Evolutionary conservation across 106 monocot species (phyloP).

Genomic region (Phalaenopsis aphrodite): DNA sequence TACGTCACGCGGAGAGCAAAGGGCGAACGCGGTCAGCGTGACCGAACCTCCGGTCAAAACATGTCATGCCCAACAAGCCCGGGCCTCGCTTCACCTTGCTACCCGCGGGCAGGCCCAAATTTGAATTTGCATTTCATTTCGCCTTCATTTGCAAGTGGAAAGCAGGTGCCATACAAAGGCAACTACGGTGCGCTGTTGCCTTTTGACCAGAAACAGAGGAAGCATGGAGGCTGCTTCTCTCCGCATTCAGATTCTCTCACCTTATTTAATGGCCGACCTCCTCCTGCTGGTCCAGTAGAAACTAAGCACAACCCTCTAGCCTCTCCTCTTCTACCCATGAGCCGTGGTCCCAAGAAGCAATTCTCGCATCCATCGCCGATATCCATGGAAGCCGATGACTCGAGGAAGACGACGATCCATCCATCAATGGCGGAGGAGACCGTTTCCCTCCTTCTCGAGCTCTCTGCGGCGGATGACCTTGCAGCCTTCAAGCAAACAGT

Average conservation of each 20-base stretch:
- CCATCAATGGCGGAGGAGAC: neutral
- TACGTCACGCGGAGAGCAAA: neutral
- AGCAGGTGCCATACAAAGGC: neutral
- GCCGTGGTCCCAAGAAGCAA: constrained; percentile 25
- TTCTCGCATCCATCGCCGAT: neutral
- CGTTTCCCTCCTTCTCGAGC: constrained; percentile 44
- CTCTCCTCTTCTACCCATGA: constrained; percentile 11
- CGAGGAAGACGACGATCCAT: neutral
- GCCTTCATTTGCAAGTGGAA: neutral
- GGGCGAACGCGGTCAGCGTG: constrained; percentile 5
- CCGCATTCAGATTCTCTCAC: constrained; percentile 1
- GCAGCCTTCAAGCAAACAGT: constrained; percentile 29
- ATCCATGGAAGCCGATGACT: neutral
- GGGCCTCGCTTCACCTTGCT: neutral
- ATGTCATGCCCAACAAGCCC: constrained; percentile 5
- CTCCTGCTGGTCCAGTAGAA: neutral
- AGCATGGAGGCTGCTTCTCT: neutral
- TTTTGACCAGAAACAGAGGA: constrained; percentile 10
- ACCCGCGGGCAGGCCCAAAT: neutral
- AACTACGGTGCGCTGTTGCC: constrained; percentile 11
- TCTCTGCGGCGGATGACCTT: constrained; percentile 67
- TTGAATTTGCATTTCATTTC: constrained; percentile 2
- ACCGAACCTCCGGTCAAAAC: neutral
- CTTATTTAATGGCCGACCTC: constrained; percentile 1
- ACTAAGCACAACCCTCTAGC: neutral